Evolutionary conservation across 2,329 filamentous ascomycete species (phyloP).

Genomic region (Claviceps arundinis): DNA sequence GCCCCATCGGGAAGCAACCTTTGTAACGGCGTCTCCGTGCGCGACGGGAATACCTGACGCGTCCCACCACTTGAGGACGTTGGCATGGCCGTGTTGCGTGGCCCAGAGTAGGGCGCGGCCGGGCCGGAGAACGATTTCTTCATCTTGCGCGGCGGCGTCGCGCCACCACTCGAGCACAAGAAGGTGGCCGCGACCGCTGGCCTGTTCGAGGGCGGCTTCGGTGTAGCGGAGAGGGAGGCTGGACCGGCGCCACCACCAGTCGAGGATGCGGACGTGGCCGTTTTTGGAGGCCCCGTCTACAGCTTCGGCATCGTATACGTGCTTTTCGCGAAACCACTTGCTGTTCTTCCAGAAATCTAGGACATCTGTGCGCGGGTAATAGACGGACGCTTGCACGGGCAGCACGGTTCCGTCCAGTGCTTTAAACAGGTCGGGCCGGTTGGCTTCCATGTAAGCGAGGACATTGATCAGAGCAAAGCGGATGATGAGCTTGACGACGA

Average conservation of each 20-base stretch:
- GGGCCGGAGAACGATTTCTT: constrained; percentile 53
- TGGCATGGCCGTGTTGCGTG: constrained; percentile 66
- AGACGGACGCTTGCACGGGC: constrained; percentile 75
- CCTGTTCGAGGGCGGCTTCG: constrained; percentile 75
- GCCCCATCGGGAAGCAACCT: constrained; percentile 73
- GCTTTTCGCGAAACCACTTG: constrained; percentile 68
- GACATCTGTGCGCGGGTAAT: constrained; percentile 73
- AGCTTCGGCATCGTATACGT: constrained; percentile 66
- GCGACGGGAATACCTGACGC: constrained; percentile 65
- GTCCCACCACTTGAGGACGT: constrained; percentile 80
- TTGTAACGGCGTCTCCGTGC: constrained; percentile 70
- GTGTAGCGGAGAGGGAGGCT: constrained; percentile 74
- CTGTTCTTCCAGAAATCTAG: constrained; percentile 86
- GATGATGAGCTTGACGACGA: constrained; percentile 80
- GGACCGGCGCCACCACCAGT: constrained; percentile 79
- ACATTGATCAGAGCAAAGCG: constrained; percentile 77
- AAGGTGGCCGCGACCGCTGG: constrained; percentile 73
- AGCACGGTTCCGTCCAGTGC: constrained; percentile 74
- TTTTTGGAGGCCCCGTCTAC: constrained; percentile 78
- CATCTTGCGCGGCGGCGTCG: constrained; percentile 47
- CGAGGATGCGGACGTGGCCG: constrained; percentile 71
- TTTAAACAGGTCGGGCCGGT: constrained; percentile 63
- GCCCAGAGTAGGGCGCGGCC: constrained; percentile 76
- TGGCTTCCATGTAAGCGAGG: constrained; percentile 52
- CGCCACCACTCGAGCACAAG: constrained; percentile 90